These are phyloP conservation scores for Ophiostoma sp. DNA, from an alignment of 2,329 filamentous ascomycete species.

Conservation along the genomic window DNA sequence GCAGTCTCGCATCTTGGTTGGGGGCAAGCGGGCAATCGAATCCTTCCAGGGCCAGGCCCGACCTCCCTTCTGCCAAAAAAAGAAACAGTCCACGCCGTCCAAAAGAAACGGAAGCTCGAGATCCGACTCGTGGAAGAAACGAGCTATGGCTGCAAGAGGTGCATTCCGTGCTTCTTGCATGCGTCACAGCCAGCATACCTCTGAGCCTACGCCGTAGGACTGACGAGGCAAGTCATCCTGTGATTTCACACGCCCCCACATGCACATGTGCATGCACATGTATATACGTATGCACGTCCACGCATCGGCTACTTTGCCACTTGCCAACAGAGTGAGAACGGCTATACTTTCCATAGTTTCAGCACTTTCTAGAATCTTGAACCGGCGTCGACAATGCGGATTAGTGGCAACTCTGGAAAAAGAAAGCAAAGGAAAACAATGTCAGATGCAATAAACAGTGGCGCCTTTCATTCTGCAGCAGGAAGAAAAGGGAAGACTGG, in stretches of 20 bases:
- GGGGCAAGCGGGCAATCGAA: slow-evolving; percentile 4
- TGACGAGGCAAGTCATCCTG: not conserved
- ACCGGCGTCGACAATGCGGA: not conserved
- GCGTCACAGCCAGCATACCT: not conserved
- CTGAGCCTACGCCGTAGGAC: not conserved
- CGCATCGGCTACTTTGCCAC: slow-evolving; percentile 6
- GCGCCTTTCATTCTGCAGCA: not conserved
- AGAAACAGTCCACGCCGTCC: not conserved
- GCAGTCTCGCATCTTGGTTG: slow-evolving; percentile 4
- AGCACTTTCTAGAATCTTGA: not conserved
- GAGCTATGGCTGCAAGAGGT: not conserved
- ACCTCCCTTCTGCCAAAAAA: not conserved
- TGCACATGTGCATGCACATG: not conserved
- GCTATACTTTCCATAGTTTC: slow-evolving; percentile 1
- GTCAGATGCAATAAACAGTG: not conserved
- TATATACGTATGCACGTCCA: not conserved
- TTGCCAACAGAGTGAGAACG: not conserved
- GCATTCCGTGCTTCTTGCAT: not conserved
- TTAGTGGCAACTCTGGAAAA: not conserved
- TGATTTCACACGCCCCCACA: not conserved
- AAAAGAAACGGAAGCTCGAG: not conserved
- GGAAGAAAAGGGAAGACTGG: not conserved
- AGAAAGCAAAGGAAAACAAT: not conserved
- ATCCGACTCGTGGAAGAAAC: slow-evolving; percentile 20
- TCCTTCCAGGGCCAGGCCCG: not conserved